phyloP scores from a whole-genome alignment of 495 filamentous ascomycete species.

The Haplographium delicatum region DNA sequence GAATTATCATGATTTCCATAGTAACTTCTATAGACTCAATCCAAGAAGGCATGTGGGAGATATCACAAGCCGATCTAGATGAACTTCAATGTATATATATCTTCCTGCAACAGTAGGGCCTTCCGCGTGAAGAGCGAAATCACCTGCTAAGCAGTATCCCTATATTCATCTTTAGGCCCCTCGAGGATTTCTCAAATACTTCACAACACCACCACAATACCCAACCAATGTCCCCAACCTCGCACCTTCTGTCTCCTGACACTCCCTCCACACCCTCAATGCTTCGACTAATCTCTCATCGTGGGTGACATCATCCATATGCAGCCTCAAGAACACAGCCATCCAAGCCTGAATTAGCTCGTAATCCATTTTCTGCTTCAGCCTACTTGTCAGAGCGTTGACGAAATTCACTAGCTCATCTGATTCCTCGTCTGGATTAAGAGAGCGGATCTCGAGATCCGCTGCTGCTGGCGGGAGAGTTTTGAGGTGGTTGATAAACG shows the following conservation, averaged over 20 bases:
- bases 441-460: conserved; percentile 82
- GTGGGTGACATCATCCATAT: conserved; percentile 52
- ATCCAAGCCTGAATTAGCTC: conserved; percentile 96
- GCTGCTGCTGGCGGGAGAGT: conserved; percentile 72
- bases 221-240: conserved; percentile 74
- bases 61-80: no score
- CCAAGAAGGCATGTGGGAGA: no score
- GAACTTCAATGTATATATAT: no score
- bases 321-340: conserved; percentile 78
- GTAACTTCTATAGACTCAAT: no score
- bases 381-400: conserved; percentile 60
- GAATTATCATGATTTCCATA: no score
- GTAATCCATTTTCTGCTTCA: conserved; percentile 69
- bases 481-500: conserved; percentile 73
- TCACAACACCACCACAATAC: conserved; percentile 83
- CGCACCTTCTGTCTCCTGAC: conserved; percentile 61
- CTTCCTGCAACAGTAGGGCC: no score
- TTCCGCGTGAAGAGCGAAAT: no score
- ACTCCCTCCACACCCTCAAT: conserved; percentile 58
- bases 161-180: no score
- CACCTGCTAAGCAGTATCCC: no score
- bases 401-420: conserved; percentile 67
- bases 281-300: conserved; percentile 39
- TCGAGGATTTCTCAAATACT: conserved; percentile 69
- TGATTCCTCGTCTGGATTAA: conserved; percentile 46